phyloP scores from a whole-genome alignment of 2,329 filamentous ascomycete genomes.

The Colletotrichum siamense region DNA sequence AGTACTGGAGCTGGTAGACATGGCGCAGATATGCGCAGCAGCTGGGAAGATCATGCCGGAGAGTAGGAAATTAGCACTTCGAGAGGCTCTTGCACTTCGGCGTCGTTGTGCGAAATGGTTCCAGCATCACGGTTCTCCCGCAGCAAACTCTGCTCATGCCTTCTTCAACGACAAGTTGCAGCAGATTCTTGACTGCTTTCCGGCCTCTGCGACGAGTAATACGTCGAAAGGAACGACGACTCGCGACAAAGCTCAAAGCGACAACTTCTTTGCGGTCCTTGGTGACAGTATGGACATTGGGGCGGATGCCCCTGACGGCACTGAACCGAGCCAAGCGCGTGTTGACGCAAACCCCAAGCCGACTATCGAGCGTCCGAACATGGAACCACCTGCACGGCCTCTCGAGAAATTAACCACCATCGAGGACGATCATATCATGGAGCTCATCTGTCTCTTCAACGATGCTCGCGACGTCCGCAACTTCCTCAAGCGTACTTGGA shows the following conservation, averaged over 20 bases:
- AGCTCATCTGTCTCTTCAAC: background rate
- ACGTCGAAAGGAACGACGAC: background rate
- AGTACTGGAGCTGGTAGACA: background rate
- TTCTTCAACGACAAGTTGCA: background rate
- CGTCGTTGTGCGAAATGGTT: background rate
- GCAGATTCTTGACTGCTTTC: background rate
- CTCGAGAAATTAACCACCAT: background rate
- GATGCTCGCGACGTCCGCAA: background rate
- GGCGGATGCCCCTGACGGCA: background rate
- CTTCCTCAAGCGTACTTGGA: background rate
- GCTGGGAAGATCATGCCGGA: background rate
- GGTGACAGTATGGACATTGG: background rate
- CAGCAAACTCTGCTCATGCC: background rate
- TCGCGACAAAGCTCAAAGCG: background rate
- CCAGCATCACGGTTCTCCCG: background rate
- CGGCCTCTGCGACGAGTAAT: background rate
- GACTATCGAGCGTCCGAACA: background rate
- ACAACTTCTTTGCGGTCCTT: background rate
- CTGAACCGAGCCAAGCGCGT: background rate
- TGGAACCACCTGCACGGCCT: background rate
- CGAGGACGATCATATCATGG: background rate
- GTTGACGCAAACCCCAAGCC: background rate
- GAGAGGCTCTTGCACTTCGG: background rate
- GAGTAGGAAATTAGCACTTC: background rate
- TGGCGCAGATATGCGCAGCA: background rate